phyloP scores from a whole-genome alignment of 1,139 yeast genomes.

The Pichia sp. region DNA sequence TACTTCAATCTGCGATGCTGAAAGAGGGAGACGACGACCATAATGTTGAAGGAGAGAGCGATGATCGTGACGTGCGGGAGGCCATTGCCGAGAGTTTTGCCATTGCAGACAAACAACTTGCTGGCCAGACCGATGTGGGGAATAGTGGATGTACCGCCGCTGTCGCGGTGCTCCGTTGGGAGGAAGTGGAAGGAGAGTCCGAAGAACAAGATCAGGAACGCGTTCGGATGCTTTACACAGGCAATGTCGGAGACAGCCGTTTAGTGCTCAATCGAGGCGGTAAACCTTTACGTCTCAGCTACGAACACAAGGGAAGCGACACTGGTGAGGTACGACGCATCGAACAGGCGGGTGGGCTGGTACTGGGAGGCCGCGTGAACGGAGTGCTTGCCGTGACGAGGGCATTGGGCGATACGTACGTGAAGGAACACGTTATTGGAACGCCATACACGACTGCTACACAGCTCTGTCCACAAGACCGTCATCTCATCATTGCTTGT shows the following conservation, averaged over 20 bases:
- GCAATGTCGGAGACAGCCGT: slow-evolving; percentile 93
- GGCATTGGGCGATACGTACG: slow-evolving; percentile 89
- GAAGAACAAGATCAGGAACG: slow-evolving; percentile 1
- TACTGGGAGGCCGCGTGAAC: slow-evolving; percentile 87
- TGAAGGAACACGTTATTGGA: slow-evolving; percentile 86
- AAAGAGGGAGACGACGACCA: slow-evolving; percentile 23
- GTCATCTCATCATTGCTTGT: slow-evolving; percentile 81
- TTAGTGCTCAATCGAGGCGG: slow-evolving; percentile 72
- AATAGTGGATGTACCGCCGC: slow-evolving; percentile 94
- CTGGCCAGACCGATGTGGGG: slow-evolving; percentile 45
- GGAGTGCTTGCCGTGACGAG: slow-evolving; percentile 95
- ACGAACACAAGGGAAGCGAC: slow-evolving; percentile 94
- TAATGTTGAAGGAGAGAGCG: too few species aligned
- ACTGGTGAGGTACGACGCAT: slow-evolving; percentile 68
- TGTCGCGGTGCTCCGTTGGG: slow-evolving; percentile 86
- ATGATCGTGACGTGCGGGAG: slow-evolving; percentile 33
- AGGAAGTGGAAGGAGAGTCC: too few species aligned
- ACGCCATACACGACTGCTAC: slow-evolving; percentile 91
- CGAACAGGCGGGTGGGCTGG: slow-evolving; percentile 72
- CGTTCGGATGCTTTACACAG: slow-evolving; percentile 76
- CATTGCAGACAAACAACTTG: slow-evolving; percentile 67
- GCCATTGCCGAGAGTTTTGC: slow-evolving; percentile 55
- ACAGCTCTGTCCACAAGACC: slow-evolving; percentile 55
- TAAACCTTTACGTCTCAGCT: slow-evolving; percentile 68
- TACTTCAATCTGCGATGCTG: slow-evolving; percentile 48